phyloP scores from a whole-genome alignment of 352 stramenopile species.

The Pythium aphanidermatum region DNA sequence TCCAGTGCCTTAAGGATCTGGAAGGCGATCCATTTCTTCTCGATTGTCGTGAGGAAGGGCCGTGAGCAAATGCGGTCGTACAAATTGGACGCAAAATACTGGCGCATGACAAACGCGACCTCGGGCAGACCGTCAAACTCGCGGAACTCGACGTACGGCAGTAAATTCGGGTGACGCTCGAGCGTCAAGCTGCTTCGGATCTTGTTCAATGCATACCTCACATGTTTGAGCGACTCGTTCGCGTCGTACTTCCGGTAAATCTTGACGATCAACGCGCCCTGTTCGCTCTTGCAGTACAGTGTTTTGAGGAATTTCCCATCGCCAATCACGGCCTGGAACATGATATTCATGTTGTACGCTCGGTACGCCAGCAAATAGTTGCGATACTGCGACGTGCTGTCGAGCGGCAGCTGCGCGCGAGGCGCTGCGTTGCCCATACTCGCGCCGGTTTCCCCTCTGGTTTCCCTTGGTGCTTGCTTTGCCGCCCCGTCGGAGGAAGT shows the following conservation, averaged over 20 bases:
- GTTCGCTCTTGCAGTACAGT: conserved; percentile 83
- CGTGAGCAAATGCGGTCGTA: conserved; percentile 95
- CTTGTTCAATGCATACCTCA: conserved; percentile 44
- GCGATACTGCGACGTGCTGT: conserved; percentile 82
- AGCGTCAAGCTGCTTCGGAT: conserved; percentile 52
- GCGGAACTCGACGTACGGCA: conserved; percentile 78
- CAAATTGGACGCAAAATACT: conserved; percentile 95
- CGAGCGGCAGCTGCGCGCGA: conserved; percentile 66
- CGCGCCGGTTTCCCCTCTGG: background rate
- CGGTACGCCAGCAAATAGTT: conserved; percentile 88
- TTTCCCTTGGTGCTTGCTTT: no score
- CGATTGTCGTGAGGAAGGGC: conserved; percentile 92
- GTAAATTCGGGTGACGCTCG: conserved; percentile 73
- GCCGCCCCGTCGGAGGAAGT: no score
- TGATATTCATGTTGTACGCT: conserved; percentile 76
- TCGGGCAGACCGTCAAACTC: no score
- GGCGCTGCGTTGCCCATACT: conserved; percentile 86
- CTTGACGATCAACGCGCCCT: conserved; percentile 82
- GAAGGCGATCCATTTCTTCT: conserved; percentile 98
- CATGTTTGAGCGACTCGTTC: conserved; percentile 52
- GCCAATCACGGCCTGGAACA: conserved; percentile 80
- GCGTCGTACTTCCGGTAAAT: conserved; percentile 86
- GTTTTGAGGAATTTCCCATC: conserved; percentile 90
- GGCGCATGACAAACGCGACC: conserved; percentile 93
- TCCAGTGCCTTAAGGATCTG: conserved; percentile 94